Conservation (phyloP, 441 rosid genomes). For the Brassica hybrid region DNA sequence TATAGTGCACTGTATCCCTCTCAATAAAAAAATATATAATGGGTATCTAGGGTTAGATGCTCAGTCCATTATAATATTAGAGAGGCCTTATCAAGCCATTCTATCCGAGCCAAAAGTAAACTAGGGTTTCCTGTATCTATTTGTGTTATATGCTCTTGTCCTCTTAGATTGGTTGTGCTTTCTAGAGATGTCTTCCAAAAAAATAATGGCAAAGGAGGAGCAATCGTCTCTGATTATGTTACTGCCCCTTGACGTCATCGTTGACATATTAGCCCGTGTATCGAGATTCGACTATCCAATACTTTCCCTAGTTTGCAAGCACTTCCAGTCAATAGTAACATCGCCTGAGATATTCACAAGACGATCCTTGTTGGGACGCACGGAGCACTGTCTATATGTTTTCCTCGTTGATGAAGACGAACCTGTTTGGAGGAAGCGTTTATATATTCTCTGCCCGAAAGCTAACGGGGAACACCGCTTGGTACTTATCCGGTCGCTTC, state of each 20-base stretch:
- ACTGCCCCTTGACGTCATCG: neutral
- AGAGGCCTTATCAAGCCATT: too few species aligned
- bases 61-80: too few species aligned
- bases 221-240: neutral
- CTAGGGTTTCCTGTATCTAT: too few species aligned
- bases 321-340: neutral
- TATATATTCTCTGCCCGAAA: neutral
- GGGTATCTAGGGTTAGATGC: too few species aligned
- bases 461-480: neutral
- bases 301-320: constrained; percentile 7
- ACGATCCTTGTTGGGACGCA: neutral
- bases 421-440: neutral
- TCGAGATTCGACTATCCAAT: constrained; percentile 1
- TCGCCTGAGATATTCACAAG: neutral
- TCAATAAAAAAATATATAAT: too few species aligned
- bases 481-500: neutral
- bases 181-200: neutral
- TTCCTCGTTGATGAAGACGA: neutral
- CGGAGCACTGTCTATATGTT: neutral
- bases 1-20: too few species aligned
- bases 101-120: too few species aligned
- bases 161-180: neutral
- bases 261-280: neutral
- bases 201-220: too few species aligned
- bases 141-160: too few species aligned